These are phyloP conservation scores for Multifurca ochricompacta DNA, from an alignment of 768 basidiomycete genomes.

Conservation along the genomic window DNA sequence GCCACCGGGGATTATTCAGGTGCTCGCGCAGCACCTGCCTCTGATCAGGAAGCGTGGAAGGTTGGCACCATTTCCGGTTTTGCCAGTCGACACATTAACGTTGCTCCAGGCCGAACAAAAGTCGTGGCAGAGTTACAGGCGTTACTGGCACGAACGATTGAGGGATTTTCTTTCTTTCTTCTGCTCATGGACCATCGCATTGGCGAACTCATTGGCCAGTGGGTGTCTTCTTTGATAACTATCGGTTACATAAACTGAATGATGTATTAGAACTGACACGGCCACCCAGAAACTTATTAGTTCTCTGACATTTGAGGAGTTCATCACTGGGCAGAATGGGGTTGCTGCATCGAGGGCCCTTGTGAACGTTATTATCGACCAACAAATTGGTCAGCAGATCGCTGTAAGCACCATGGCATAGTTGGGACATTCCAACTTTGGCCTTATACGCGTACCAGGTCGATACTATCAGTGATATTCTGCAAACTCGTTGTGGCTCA, in stretches of 20 bases:
- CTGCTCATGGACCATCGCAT: slow-evolving; percentile 88
- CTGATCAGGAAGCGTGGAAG: slow-evolving; percentile 87
- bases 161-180: slow-evolving; percentile 89
- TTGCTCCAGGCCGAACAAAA: slow-evolving; percentile 61
- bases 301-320: slow-evolving; percentile 73
- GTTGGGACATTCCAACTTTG: neutral
- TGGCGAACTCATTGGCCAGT: slow-evolving; percentile 79
- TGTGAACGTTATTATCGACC: slow-evolving; percentile 94
- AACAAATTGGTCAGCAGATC: slow-evolving; percentile 95
- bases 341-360: slow-evolving; percentile 82
- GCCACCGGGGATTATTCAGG: slow-evolving; percentile 62
- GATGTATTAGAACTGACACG: slow-evolving; percentile 51
- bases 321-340: slow-evolving; percentile 80
- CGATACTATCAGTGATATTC: slow-evolving; percentile 90
- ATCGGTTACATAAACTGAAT: neutral
- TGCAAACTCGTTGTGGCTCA: slow-evolving; percentile 91
- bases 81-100: slow-evolving; percentile 15
- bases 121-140: slow-evolving; percentile 68
- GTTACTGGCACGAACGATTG: slow-evolving; percentile 78
- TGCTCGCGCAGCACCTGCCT: slow-evolving; percentile 44
- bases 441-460: slow-evolving; percentile 47
- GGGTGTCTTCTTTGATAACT: slow-evolving; percentile 24
- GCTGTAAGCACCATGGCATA: slow-evolving; percentile 50
- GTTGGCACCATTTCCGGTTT: slow-evolving; percentile 31
- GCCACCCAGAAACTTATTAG: slow-evolving; percentile 63